phyloP scores from a whole-genome alignment of 1,284 basidiomycete genomes.

The Malassezia psittaci region DNA sequence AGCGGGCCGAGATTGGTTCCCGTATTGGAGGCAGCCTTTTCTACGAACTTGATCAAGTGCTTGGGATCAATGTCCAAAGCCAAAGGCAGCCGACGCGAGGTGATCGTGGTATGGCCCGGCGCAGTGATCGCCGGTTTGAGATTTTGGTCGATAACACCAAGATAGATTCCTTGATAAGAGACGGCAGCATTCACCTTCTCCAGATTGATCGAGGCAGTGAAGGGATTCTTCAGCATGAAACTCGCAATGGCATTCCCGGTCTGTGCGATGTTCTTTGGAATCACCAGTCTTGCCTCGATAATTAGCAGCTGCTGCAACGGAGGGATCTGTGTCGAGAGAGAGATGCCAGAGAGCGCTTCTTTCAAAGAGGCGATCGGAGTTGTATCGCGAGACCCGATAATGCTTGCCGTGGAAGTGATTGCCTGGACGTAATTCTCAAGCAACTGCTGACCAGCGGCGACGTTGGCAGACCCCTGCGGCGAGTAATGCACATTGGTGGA shows the following conservation, averaged over 20 bases:
- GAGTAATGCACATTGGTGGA: constrained; percentile 58
- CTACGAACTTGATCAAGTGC: constrained; percentile 58
- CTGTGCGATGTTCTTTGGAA: constrained; percentile 46
- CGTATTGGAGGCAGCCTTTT: constrained; percentile 54
- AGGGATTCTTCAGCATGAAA: constrained; percentile 58
- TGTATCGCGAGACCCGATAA: constrained; percentile 56
- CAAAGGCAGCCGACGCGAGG: constrained; percentile 58
- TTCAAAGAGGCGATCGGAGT: constrained; percentile 61
- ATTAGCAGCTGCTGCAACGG: constrained; percentile 61
- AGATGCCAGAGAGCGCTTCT: constrained; percentile 58
- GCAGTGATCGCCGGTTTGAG: constrained; percentile 56
- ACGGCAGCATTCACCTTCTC: constrained; percentile 57
- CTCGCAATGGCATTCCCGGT: constrained; percentile 25
- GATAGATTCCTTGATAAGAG: constrained; percentile 49
- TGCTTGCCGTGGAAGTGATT: constrained; percentile 55
- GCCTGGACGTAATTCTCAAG: constrained; percentile 66
- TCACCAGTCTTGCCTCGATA: constrained; percentile 41
- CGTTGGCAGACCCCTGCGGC: constrained; percentile 56
- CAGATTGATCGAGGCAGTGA: constrained; percentile 65
- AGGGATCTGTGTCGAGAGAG: constrained; percentile 59
- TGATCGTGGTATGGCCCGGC: constrained; percentile 57
- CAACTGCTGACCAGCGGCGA: constrained; percentile 55
- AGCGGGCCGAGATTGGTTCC: constrained; percentile 60
- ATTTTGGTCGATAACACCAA: constrained; percentile 52
- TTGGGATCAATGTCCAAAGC: constrained; percentile 60